These are phyloP conservation scores for Globisporangium heterothallicum DNA, from an alignment of 352 stramenopile species.

Conservation along the genomic window DNA sequence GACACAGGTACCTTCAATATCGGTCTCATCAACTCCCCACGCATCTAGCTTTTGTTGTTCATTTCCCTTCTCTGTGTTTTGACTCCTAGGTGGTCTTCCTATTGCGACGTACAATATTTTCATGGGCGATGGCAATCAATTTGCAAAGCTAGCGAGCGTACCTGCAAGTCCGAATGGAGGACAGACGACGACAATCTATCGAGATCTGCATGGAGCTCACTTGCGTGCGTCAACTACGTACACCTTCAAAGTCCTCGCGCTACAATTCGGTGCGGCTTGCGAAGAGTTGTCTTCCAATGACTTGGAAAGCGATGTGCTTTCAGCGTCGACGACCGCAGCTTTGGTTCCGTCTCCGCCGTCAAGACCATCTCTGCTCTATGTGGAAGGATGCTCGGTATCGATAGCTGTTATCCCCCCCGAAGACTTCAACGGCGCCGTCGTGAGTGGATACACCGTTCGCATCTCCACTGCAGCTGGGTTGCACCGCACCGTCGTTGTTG, in stretches of 20 bases:
- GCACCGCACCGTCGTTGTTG: conserved; percentile 1
- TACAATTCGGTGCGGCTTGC: conserved; percentile 34
- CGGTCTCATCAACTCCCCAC: not conserved
- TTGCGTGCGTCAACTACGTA: conserved; percentile 27
- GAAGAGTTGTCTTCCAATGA: conserved; percentile 19
- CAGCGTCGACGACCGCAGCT: conserved; percentile 19
- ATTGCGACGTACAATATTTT: conserved; percentile 33
- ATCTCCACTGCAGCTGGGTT: not conserved
- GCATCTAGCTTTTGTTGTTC: not conserved
- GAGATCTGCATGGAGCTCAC: conserved; percentile 8
- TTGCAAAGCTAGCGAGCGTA: conserved; percentile 24
- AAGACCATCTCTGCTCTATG: conserved; percentile 9
- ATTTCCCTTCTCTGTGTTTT: not conserved
- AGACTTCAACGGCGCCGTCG: conserved; percentile 29
- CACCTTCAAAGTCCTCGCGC: conserved; percentile 34
- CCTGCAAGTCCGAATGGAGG: conserved; percentile 12
- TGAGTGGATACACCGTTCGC: conserved; percentile 4
- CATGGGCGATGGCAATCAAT: conserved; percentile 9
- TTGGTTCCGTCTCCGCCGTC: conserved; percentile 23
- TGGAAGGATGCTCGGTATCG: conserved; percentile 16
- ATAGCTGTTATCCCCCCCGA: conserved; percentile 17
- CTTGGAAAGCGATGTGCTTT: conserved; percentile 27
- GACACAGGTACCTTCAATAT: conserved; percentile 25
- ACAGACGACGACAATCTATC: conserved; percentile 15
- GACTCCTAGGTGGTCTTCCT: conserved; percentile 20